Evolutionary conservation across 805 yeast species (phyloP), one percentile per base, ranked within the genome.

Genomic region (Nadsonia fulvescens): DNA sequence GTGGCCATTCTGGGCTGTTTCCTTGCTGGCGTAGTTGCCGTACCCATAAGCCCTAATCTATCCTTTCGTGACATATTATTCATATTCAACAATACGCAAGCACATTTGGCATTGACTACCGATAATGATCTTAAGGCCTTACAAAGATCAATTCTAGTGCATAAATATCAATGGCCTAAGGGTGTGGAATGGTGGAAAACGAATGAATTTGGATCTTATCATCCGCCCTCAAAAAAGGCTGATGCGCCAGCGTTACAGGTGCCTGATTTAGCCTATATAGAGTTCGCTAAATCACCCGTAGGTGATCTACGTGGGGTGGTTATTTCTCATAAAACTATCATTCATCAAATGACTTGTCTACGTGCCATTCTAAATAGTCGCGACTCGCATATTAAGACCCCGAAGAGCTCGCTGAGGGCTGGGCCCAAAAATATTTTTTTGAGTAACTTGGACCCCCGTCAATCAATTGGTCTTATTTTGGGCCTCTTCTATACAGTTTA

Each of bases 241-340:
- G 71, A 61, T 11, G 61, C 63, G 2, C 79, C 83, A 1, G 66
- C 76, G 0, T 51, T 70, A 23, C 78, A 74, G 37, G 66, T 70
- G 1, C 78, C 83, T 1, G 91, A 79, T 41, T 53, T 89, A 32
- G 94, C 96, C 1, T 89, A 89, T 42, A 83, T 89, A 8, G 98
- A 89, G 51, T 89, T 76, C 43, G 69, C 89, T 1, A 66, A 83
- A 38, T 75, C 91, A 2, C 91, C 95, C 1, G 66, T 77, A 14
- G 96, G 96, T 3, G 91, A 83, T 36, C 51, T 82, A 18, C 60
- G 93, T 31, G 99, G 99, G 10, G 92, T 89, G 18, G 93, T 91
- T 1, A 64, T 89, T 44, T 76, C 89, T 13, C 96, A 89, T 46
- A 58, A 79, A 32, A 82, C 93, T 0, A 65, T 89, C 5, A 61